phyloP scores from a whole-genome alignment of 2,329 filamentous ascomycete genomes.

The Aureobasidium sp. region DNA sequence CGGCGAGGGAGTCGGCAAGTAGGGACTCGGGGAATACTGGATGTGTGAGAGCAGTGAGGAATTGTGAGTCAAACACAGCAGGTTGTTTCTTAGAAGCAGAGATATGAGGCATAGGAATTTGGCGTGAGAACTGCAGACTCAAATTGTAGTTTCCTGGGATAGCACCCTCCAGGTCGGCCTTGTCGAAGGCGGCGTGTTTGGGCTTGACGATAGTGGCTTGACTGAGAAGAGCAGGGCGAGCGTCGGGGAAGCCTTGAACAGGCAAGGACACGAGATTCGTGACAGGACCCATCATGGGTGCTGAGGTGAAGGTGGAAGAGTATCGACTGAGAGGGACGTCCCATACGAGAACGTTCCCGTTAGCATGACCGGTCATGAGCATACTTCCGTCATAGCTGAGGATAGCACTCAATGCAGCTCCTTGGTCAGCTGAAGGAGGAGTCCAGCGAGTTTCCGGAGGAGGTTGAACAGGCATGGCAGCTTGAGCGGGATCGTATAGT shows the following conservation, averaged over 20 bases:
- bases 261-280: conserved; percentile 73
- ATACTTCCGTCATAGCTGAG: conserved; percentile 76
- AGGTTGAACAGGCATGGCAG: conserved; percentile 44
- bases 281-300: conserved; percentile 70
- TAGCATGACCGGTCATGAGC: conserved; percentile 72
- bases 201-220: conserved; percentile 65
- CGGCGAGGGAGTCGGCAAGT: conserved; percentile 29
- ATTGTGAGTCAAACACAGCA: conserved; percentile 19
- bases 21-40: conserved; percentile 34
- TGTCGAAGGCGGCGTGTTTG: conserved; percentile 51
- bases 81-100: conserved; percentile 25
- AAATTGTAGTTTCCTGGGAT: conserved; percentile 56
- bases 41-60: conserved; percentile 37
- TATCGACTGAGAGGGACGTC: conserved; percentile 65
- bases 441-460: conserved; percentile 29
- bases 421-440: conserved; percentile 44
- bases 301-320: conserved; percentile 50
- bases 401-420: conserved; percentile 59
- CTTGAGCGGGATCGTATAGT: conserved; percentile 49
- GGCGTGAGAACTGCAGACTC: conserved; percentile 52
- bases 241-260: conserved; percentile 45
- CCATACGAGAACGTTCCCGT: conserved; percentile 74
- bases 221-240: conserved; percentile 6
- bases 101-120: conserved; percentile 23
- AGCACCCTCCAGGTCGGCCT: conserved; percentile 25